Evolutionary conservation across 2,329 filamentous ascomycete genomes (phyloP), one percentile per base, ranked within the genome.

Genomic region (Fusarium pseudocircinatum): DNA sequence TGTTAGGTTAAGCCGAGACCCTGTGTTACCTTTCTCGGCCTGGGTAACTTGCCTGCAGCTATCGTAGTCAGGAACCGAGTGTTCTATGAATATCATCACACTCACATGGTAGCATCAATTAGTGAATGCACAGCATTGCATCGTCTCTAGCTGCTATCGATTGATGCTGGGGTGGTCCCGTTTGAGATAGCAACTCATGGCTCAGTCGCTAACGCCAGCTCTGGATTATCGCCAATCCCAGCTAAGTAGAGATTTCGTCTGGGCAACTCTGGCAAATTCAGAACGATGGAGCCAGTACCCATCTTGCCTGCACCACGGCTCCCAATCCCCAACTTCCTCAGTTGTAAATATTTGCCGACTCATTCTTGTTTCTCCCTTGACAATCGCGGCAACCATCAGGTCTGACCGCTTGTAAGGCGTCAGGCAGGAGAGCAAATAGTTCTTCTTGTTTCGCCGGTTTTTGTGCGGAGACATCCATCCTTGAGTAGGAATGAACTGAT

Each of bases 381-480:
- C 65, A 67, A 73, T 70, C 58, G 57, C 47, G 58, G 63, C 66
- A 56, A 46, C 43, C 68, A 67, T 78, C 65, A 70, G 77, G 77
- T 75, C 77, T 78, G 77, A 78, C 77, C 77, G 77, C 77, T 58
- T 59, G 47, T 42, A 60, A 44, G 52, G 52, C 42, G 69, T 67
- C 70, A 62, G 67, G 60, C 50, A 44, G 60, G 62, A 64, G 60
- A 43, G 46, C 53, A 54, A 67, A 60, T 53, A 53, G 65, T 63
- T 71, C 49, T 66, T 22, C 52, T 49, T 65, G 46, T 47, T 63
- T 49, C 61, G 43, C 37, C 64, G 49, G 49, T 47, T 60, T 66
- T 53, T 57, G 40, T 73, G 70, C 59, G 62, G 65, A 64, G 65
- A 69, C 59, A 50, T 67, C 39, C 59, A 46, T 63, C 46, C 60